phyloP scores from a whole-genome alignment of 306 rosid species.

The Cajanus cajan region DNA sequence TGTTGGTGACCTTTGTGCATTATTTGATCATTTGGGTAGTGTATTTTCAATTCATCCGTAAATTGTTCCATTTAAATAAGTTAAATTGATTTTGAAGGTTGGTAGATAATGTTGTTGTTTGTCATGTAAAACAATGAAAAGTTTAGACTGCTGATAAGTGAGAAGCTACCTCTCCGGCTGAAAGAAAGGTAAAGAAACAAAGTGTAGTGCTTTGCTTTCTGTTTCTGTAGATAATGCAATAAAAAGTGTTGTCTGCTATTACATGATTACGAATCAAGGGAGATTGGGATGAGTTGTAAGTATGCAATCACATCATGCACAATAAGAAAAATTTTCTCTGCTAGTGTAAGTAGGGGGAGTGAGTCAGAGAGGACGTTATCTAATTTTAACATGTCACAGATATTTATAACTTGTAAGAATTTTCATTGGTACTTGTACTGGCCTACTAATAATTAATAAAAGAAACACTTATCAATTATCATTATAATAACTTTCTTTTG shows the following conservation, averaged over 20 bases:
- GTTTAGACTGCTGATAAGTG: background rate
- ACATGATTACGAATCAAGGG: background rate
- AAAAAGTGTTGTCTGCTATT: constrained; percentile 2
- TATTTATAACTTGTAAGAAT: too few species aligned
- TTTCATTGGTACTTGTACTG: background rate
- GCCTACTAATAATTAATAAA: background rate
- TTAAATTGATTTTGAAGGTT: background rate
- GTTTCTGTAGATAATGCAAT: background rate
- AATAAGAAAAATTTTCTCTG: background rate
- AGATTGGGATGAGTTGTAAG: background rate
- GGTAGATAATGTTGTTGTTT: background rate
- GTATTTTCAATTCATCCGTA: background rate
- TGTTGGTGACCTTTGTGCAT: background rate
- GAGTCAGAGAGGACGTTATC: background rate
- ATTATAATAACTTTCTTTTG: background rate
- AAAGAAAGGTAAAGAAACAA: background rate
- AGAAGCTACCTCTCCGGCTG: background rate
- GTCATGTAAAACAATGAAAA: background rate
- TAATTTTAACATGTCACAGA: background rate
- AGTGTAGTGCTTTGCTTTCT: background rate
- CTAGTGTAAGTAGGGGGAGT: background rate
- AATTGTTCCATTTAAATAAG: background rate
- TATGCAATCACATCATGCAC: background rate
- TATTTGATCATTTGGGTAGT: background rate
- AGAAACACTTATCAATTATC: background rate